phyloP scores from a whole-genome alignment of 1,284 basidiomycete genomes.

The Phaffia rhodozyma region DNA sequence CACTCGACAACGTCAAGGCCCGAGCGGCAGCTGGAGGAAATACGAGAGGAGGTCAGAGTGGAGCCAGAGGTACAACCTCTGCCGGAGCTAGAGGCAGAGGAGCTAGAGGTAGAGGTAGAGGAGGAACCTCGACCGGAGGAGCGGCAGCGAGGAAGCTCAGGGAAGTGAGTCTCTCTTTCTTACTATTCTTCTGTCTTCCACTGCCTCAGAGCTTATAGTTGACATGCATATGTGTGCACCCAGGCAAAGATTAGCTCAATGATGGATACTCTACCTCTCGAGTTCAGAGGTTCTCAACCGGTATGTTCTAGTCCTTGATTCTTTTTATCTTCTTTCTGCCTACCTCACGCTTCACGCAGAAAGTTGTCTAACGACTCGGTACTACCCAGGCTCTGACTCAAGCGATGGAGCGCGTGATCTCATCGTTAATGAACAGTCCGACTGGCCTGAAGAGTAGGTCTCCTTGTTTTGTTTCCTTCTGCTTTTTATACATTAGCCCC shows the following conservation, averaged over 20 bases:
- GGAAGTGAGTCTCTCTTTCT: slow-evolving; percentile 38
- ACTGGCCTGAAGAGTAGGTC: slow-evolving; percentile 27
- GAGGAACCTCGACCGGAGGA: slow-evolving; percentile 10
- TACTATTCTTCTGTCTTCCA: background rate
- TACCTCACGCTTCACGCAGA: background rate
- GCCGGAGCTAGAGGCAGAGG: slow-evolving; percentile 4
- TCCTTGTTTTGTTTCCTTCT: background rate
- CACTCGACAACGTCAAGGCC: background rate
- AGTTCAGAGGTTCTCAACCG: slow-evolving; percentile 77
- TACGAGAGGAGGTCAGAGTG: slow-evolving; percentile 7
- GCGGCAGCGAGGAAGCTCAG: slow-evolving; percentile 65
- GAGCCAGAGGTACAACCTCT: background rate
- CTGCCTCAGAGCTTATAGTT: background rate
- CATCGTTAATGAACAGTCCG: slow-evolving; percentile 29
- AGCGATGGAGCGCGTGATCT: slow-evolving; percentile 57
- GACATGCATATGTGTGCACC: background rate
- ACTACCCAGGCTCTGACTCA: slow-evolving; percentile 49
- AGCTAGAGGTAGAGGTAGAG: slow-evolving; percentile 11
- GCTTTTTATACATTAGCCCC: slow-evolving; percentile 1
- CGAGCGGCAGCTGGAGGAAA: background rate
- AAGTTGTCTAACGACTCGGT: background rate
- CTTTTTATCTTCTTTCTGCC: background rate
- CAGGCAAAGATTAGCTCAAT: slow-evolving; percentile 50
- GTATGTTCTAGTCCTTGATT: slow-evolving; percentile 33
- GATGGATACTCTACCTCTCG: slow-evolving; percentile 67